Base-by-base conservation (phyloP, 176 grass and related monocot species). In the Musa beccarii region DNA sequence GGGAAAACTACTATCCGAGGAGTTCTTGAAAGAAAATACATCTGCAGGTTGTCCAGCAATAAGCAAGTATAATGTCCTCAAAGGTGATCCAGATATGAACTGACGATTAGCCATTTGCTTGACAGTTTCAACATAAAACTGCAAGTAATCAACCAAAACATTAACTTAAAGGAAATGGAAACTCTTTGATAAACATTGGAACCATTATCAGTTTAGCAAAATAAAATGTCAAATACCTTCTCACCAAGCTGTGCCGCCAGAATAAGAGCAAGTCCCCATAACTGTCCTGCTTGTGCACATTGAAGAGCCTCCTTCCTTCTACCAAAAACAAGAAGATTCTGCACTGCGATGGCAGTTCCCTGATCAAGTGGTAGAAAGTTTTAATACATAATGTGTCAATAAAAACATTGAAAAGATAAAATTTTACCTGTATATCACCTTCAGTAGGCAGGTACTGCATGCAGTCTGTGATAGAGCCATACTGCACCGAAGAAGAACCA, bases 11-110 rank as follows among this genome's bases (percentile, higher is more conserved):
- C 34, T 43, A 43, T 43, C 34, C 0, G 34, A 6, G 34, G 34
- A 43, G 34, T 43, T 43, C 3, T 87, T 79, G 21, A 61, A 75
- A 81, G 80, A 87, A 84, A 99, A 99, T 72, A 99, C 88, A 83
- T 99, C 90, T 51, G 90, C 90, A 70, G 88, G 95, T 79, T 99
- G 88, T 76, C 95, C 90, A 77, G 95, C 95, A 76, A 91, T 99
- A 76, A 99, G 87, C 81, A 99, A 88, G 76, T 90, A 99, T 50
- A 99, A 72, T 23, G 95, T 91, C 80, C 90, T 81, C 84, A 99
- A 78, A 64, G 95, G 95, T 56, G 95, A 99, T 16, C 95, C 88
- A 34, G 86, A 84, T 53, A 87, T 52, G 80, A 99, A 94, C 80
- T 94, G 96, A 68, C 63, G 85, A 54, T 88, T 80, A 10, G 96